Base-by-base conservation (phyloP, 2,329 filamentous ascomycete species). In the Penicillium sp. region DNA sequence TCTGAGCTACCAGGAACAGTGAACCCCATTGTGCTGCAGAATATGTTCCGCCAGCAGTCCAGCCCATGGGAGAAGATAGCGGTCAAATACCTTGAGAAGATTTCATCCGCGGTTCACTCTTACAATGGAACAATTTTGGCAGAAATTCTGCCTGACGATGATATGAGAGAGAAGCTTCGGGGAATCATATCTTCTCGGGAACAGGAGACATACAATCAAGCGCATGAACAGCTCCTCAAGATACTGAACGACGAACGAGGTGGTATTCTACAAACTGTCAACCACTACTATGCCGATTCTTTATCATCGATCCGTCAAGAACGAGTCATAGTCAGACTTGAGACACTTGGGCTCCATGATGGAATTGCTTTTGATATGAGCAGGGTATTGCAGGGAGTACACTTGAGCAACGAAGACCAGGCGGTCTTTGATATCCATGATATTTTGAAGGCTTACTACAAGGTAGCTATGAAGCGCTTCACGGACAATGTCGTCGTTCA, bases 401-500 rank as follows among this genome's bases (percentile, higher is more conserved):
- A 63, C 29, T 65, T 74, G 49, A 73, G 69, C 61, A 79, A 77
- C 44, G 71, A 74, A 0, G 67, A 79, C 1, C 70, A 79, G 29
- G 72, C 73, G 0, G 63, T 78, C 33, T 57, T 19, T 29, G 55
- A 49, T 9, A 53, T 53, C 2, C 43, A 53, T 23, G 49, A 57
- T 27, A 56, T 49, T 1, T 17, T 51, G 47, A 56, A 56, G n/a
- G 47, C 54, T 6, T 56, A 56, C 48, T 51, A 56, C 33, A 50
- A 51, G 33, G 81, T 88, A 1, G 78, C 85, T 0, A 77, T 78
- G n/a, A 82, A 83, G 66, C 81, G 85, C 0, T 88, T 89, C 57
- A 78, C 86, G 3, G 87, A 90, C 64, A 81, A 77, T 1, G 70
- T 90, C 2, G 83, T 79, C 61, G 78, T 81, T 54, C 86, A 89